Conservation (phyloP, 495 filamentous ascomycete species). For the Hypoxylon perforatum region DNA sequence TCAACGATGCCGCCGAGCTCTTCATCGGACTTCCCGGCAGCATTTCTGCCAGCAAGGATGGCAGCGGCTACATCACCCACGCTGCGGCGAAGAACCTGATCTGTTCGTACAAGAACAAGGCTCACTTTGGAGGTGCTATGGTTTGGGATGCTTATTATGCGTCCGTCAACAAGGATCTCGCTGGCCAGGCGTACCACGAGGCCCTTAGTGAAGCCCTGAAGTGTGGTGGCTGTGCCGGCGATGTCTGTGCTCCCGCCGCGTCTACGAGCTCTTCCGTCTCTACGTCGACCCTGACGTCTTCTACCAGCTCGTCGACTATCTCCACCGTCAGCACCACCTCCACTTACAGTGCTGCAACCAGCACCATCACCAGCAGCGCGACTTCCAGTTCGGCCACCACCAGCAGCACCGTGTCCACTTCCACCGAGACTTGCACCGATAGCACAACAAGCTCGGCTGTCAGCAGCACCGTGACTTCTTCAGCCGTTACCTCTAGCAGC, state of each 20-base stretch:
- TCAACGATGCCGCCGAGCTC: conserved; percentile 70
- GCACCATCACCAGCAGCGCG: conserved; percentile 6
- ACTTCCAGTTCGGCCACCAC: conserved; percentile 13
- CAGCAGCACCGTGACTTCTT: conserved; percentile 1
- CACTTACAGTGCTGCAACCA: conserved; percentile 4
- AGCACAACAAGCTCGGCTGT: conserved; percentile 11
- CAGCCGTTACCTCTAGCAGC: conserved; percentile 12
- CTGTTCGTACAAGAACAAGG: conserved; percentile 45
- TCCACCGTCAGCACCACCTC: conserved; percentile 10
- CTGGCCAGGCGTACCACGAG: conserved; percentile 47
- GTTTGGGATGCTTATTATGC: conserved; percentile 54
- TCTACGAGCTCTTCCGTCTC: conserved; percentile 17
- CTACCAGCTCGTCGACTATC: conserved; percentile 14
- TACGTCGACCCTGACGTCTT: conserved; percentile 21
- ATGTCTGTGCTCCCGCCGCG: conserved; percentile 26
- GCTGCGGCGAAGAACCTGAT: conserved; percentile 37
- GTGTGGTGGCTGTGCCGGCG: conserved; percentile 32
- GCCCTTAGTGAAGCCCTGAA: conserved; percentile 35
- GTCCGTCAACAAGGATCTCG: conserved; percentile 30
- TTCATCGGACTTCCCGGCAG: conserved; percentile 73
- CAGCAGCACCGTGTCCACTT: conserved; percentile 16
- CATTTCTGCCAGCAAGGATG: conserved; percentile 38
- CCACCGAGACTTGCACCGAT: conserved; percentile 9
- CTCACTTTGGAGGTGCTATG: conserved; percentile 55
- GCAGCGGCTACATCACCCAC: conserved; percentile 49